Percentiles rank a stretch among this genome's conserved stretches.
phyloP scores from a whole-genome alignment of 2,329 filamentous ascomycete genomes.

The Penicillium sp. region DNA sequence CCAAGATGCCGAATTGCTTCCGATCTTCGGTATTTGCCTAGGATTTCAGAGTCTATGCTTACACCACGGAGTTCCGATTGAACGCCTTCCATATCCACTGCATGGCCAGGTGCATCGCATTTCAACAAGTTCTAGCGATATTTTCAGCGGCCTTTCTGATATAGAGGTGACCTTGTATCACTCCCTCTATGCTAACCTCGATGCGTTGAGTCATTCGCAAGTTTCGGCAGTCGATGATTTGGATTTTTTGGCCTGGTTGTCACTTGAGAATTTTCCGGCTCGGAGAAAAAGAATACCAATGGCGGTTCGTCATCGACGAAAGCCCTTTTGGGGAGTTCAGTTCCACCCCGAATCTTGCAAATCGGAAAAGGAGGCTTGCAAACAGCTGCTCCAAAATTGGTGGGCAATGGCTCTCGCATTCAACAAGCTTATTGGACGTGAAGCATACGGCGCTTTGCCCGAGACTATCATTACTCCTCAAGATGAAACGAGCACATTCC shows the following conservation, averaged over 20 bases:
- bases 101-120: constrained; percentile 79
- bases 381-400: constrained; percentile 70
- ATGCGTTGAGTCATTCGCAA: constrained; percentile 19
- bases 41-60: constrained; percentile 81
- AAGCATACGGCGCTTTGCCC: constrained; percentile 20
- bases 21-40: constrained; percentile 83
- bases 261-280: constrained; percentile 40
- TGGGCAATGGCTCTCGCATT: constrained; percentile 65
- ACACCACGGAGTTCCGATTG: constrained; percentile 65
- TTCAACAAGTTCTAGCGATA: constrained; percentile 58
- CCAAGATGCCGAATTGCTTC: constrained; percentile 59
- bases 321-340: constrained; percentile 83
- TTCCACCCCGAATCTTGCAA: constrained; percentile 93
- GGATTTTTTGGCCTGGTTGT: constrained; percentile 63
- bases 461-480: constrained; percentile 20
- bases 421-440: constrained; percentile 47
- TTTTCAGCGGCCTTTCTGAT: constrained; percentile 63
- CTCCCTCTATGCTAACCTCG: constrained; percentile 53
- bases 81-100: constrained; percentile 67
- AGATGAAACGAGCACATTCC: constrained; percentile 20
- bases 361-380: constrained; percentile 58
- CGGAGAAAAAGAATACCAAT: constrained; percentile 61
- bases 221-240: constrained; percentile 26
- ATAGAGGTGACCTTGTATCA: constrained; percentile 78
- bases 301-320: constrained; percentile 66